phyloP scores from a whole-genome alignment of 495 filamentous ascomycete genomes.

The Geoglossum glabrum region DNA sequence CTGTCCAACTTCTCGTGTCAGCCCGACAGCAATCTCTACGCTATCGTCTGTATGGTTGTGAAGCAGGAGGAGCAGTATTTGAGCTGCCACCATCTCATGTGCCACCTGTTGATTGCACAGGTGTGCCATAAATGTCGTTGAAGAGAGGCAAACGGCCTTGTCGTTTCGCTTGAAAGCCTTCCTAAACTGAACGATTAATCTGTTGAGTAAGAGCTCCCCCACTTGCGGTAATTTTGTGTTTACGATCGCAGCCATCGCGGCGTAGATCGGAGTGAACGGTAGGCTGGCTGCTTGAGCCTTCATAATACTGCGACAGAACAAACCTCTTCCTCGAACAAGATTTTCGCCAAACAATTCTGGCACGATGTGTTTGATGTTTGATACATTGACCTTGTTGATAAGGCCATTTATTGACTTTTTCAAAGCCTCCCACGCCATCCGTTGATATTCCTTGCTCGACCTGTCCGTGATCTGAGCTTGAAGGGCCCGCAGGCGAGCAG shows the following conservation, averaged over 20 bases:
- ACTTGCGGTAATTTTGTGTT: constrained; percentile 94
- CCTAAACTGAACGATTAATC: constrained; percentile 78
- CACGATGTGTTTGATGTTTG: constrained; percentile 93
- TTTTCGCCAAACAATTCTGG: constrained; percentile 93
- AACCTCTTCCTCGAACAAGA: constrained; percentile 66
- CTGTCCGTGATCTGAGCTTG: constrained; percentile 96
- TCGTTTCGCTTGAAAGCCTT: constrained; percentile 95
- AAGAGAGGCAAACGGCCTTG: constrained; percentile 80
- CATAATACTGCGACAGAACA: constrained; percentile 92
- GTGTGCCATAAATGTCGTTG: constrained; percentile 86
- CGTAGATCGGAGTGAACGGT: constrained; percentile 88
- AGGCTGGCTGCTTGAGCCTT: constrained; percentile 93
- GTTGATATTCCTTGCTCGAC: constrained; percentile 88
- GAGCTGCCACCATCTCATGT: constrained; percentile 79
- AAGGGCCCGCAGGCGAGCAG: constrained; percentile 71
- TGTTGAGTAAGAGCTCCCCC: constrained; percentile 71
- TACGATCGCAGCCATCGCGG: constrained; percentile 84
- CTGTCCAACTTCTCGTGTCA: constrained; percentile 79
- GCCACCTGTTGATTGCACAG: constrained; percentile 87
- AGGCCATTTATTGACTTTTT: constrained; percentile 98
- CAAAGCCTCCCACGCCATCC: constrained; percentile 95
- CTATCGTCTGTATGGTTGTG: constrained; percentile 93
- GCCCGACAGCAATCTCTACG: constrained; percentile 87
- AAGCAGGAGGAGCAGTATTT: constrained; percentile 74
- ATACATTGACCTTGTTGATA: constrained; percentile 95